These are phyloP conservation scores for Ecytonucleospora hepatopenaei DNA, from an alignment of 371 early-diverging fungal species.

Conservation along the genomic window DNA sequence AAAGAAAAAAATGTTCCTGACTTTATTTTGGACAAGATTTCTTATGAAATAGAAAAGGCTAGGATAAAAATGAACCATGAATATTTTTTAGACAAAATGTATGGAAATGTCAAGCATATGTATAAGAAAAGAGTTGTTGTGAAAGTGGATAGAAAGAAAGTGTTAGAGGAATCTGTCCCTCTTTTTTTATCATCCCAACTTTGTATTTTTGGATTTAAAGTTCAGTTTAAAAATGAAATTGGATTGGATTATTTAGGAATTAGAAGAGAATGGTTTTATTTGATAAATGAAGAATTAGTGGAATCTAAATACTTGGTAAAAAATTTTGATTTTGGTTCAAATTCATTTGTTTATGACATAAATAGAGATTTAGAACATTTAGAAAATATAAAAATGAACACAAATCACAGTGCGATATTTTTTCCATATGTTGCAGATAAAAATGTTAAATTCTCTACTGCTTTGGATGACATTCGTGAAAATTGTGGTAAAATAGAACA, in stretches of 20 bases:
- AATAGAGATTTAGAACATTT: neutral
- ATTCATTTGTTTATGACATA: conserved; percentile 18
- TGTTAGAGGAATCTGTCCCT: neutral
- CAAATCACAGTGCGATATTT: too few species aligned
- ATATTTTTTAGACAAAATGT: too few species aligned
- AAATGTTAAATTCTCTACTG: neutral
- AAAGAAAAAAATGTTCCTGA: too few species aligned
- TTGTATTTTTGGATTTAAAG: neutral
- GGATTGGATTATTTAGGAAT: neutral
- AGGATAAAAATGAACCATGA: too few species aligned
- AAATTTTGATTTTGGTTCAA: conserved; percentile 1
- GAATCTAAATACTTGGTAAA: neutral
- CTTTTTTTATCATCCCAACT: neutral
- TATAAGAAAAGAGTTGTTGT: neutral
- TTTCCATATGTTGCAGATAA: neutral
- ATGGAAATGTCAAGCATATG: too few species aligned
- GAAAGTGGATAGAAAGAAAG: neutral
- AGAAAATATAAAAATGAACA: too few species aligned
- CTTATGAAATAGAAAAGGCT: too few species aligned
- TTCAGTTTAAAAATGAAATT: neutral
- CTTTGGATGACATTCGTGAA: neutral
- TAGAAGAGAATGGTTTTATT: conserved; percentile 4
- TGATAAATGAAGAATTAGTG: neutral
- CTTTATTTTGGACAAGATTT: too few species aligned
- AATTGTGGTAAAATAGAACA: neutral